Conservation (phyloP, 139 green algal species). For the Chlamydomonas schloesseri region DNA sequence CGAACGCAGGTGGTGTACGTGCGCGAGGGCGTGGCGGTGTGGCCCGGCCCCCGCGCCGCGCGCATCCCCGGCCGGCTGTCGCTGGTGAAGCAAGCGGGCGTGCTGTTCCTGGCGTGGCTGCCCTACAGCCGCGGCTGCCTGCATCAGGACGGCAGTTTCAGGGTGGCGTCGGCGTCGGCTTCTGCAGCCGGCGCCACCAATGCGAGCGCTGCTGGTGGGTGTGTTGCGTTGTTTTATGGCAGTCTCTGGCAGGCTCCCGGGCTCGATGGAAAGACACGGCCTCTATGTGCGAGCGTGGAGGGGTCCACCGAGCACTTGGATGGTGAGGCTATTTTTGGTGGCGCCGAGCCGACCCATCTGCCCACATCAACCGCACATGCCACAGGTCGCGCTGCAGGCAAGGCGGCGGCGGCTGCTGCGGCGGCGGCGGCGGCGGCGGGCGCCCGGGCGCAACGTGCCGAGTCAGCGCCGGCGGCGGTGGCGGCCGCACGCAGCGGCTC, state of each 20-base stretch:
- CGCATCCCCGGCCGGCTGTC: slow-evolving; percentile 78
- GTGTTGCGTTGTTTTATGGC: too few species aligned
- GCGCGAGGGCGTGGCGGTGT: slow-evolving; percentile 73
- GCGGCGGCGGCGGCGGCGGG: background rate
- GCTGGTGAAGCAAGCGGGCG: slow-evolving; percentile 76
- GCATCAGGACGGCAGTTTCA: slow-evolving; percentile 59
- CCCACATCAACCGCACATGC: too few species aligned
- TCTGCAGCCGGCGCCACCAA: background rate
- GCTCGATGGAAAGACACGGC: too few species aligned
- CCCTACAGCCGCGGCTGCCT: slow-evolving; percentile 61
- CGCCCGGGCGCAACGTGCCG: too few species aligned
- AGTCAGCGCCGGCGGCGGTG: too few species aligned
- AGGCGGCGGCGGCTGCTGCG: too few species aligned
- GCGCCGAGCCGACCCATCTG: too few species aligned
- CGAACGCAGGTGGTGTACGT: slow-evolving; percentile 84
- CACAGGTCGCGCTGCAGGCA: background rate
- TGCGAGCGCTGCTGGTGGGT: background rate
- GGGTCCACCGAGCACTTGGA: too few species aligned
- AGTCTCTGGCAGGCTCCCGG: too few species aligned
- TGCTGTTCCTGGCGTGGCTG: slow-evolving; percentile 83
- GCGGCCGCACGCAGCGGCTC: too few species aligned
- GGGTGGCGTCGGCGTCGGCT: background rate
- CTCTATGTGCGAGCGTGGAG: too few species aligned
- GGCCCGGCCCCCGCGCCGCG: slow-evolving; percentile 50
- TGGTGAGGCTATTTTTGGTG: too few species aligned